A percentile compares a stretch with the other conserved stretches of the same genome.
phyloP scores from a whole-genome alignment of 2,329 filamentous ascomycete species.

The Claviceps humidiphila region DNA sequence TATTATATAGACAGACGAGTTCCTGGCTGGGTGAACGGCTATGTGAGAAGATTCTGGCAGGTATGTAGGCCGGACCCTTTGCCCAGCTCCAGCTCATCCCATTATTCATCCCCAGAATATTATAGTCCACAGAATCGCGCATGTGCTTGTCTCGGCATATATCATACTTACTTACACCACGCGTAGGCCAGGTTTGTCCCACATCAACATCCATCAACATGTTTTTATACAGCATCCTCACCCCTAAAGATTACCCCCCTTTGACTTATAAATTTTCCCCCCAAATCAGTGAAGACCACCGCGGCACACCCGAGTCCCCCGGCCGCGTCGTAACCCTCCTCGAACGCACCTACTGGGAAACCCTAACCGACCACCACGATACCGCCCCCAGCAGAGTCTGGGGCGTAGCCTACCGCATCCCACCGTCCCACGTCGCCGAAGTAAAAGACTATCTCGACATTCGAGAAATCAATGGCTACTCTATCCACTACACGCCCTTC shows the following conservation, averaged over 20 bases:
- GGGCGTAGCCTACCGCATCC: slow-evolving; percentile 87
- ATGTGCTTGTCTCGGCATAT: not conserved
- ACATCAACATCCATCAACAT: not conserved
- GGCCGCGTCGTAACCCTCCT: slow-evolving; percentile 92
- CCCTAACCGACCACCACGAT: slow-evolving; percentile 54
- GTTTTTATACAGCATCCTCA: not conserved
- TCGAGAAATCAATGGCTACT: slow-evolving; percentile 94
- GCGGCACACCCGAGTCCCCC: slow-evolving; percentile 75
- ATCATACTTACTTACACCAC: not conserved
- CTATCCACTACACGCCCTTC: slow-evolving; percentile 82
- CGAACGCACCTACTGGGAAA: slow-evolving; percentile 69
- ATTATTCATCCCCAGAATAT: not conserved
- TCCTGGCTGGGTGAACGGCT: slow-evolving; percentile 83
- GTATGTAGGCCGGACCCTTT: slow-evolving; percentile 35
- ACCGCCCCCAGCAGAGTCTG: slow-evolving; percentile 57
- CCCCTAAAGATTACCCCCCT: not conserved
- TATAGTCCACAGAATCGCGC: too few species aligned
- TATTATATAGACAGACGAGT: slow-evolving; percentile 56
- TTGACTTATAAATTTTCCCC: too few species aligned
- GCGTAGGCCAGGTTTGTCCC: slow-evolving; percentile 6
- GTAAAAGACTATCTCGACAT: slow-evolving; percentile 88
- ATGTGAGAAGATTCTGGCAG: slow-evolving; percentile 96
- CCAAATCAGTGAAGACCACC: slow-evolving; percentile 67
- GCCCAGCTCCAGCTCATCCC: too few species aligned
- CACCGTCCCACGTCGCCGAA: slow-evolving; percentile 55